phyloP scores from a whole-genome alignment of 1,139 yeast genomes.

The Nakaseomyces kungkrabaensis region DNA sequence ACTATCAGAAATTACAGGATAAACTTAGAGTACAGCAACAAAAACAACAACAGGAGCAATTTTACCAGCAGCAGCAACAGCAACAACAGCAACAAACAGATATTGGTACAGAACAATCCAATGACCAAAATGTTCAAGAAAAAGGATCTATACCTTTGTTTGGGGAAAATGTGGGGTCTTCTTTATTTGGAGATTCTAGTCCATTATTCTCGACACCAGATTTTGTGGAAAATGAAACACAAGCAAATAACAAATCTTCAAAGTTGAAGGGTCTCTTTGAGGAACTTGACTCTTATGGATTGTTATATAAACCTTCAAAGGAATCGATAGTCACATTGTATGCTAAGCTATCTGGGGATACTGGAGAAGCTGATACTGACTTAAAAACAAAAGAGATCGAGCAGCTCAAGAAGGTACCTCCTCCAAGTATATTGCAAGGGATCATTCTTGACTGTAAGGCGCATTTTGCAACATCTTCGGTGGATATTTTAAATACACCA shows the following conservation, averaged over 20 bases:
- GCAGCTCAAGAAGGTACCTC: slow-evolving; percentile 14
- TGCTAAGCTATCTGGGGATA: slow-evolving; percentile 14
- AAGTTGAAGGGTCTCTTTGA: slow-evolving; percentile 16
- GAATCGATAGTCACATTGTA: slow-evolving; percentile 24
- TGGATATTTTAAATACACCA: slow-evolving; percentile 25
- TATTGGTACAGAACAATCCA: neutral
- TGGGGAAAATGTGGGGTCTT: slow-evolving; percentile 14
- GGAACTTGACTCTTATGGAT: slow-evolving; percentile 17
- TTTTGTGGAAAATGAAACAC: slow-evolving; percentile 14
- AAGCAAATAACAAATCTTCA: slow-evolving; percentile 6
- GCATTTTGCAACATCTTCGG: slow-evolving; percentile 21
- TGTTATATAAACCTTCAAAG: slow-evolving; percentile 20
- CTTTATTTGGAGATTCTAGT: slow-evolving; percentile 18
- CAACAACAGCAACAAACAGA: slow-evolving; percentile 16
- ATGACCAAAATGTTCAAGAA: neutral
- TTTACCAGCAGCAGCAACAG: slow-evolving; percentile 14
- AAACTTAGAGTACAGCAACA: slow-evolving; percentile 19
- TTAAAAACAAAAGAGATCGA: slow-evolving; percentile 5
- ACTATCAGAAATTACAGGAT: slow-evolving; percentile 25
- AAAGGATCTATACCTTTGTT: slow-evolving; percentile 17
- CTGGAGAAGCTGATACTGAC: slow-evolving; percentile 2
- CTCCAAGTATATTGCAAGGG: slow-evolving; percentile 18
- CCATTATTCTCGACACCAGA: slow-evolving; percentile 10
- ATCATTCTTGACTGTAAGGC: slow-evolving; percentile 27
- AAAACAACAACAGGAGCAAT: slow-evolving; percentile 8